Conservation (phyloP, 2,329 filamentous ascomycete species). For the Cladosporium sp. region DNA sequence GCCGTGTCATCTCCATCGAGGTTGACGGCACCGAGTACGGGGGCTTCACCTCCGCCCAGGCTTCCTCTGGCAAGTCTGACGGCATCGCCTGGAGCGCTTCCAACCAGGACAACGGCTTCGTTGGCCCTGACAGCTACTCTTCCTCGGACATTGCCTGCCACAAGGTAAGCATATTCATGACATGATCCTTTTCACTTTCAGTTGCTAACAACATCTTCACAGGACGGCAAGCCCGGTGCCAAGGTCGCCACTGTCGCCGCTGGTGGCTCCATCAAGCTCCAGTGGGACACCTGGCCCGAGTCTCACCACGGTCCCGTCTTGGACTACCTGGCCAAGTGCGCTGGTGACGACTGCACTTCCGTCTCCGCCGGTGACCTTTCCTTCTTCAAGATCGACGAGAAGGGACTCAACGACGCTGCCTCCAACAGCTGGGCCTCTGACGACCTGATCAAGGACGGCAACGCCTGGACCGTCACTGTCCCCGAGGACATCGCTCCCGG, state of each 20-base stretch:
- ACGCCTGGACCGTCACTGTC: slow-evolving; percentile 48
- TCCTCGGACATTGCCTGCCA: slow-evolving; percentile 47
- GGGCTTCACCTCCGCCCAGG: slow-evolving; percentile 9
- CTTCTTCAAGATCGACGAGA: slow-evolving; percentile 66
- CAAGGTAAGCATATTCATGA: slow-evolving; percentile 25
- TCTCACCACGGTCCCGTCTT: slow-evolving; percentile 66
- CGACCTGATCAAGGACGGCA: slow-evolving; percentile 43
- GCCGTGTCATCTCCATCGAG: slow-evolving; percentile 15
- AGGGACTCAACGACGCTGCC: slow-evolving; percentile 52
- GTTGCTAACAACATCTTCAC: background rate
- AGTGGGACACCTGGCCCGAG: slow-evolving; percentile 66
- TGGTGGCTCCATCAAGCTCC: slow-evolving; percentile 59
- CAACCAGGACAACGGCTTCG: slow-evolving; percentile 44
- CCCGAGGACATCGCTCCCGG: slow-evolving; percentile 57
- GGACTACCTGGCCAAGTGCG: slow-evolving; percentile 64
- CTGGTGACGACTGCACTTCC: slow-evolving; percentile 54
- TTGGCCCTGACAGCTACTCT: slow-evolving; percentile 30
- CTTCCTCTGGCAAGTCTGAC: slow-evolving; percentile 8
- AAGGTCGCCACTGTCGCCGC: slow-evolving; percentile 60
- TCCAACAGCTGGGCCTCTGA: slow-evolving; percentile 60
- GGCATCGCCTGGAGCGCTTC: slow-evolving; percentile 17
- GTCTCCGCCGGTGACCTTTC: slow-evolving; percentile 57
- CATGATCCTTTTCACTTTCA: background rate
- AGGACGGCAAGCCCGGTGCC: slow-evolving; percentile 39
- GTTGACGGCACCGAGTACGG: slow-evolving; percentile 21